Conservation (phyloP, 2,329 filamentous ascomycete genomes). For the Uncinocarpus reesii region DNA sequence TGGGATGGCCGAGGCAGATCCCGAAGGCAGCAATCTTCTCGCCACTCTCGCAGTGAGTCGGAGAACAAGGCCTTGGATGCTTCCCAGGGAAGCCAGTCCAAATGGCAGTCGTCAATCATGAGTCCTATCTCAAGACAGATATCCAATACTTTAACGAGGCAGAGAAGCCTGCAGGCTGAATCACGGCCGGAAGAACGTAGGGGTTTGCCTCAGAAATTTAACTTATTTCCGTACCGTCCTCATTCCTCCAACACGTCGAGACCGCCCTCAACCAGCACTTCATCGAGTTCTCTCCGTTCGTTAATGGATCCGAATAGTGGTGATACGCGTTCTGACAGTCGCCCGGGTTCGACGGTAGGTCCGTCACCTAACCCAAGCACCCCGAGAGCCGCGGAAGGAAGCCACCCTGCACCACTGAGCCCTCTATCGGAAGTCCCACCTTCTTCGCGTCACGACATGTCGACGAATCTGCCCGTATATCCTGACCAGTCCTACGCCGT, state of each 20-base stretch:
- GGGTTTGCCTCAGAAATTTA: constrained; percentile 16
- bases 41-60: constrained; percentile 2
- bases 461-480: constrained; percentile 36
- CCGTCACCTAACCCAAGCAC: constrained; percentile 16
- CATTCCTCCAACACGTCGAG: constrained; percentile 29
- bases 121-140: constrained; percentile 15
- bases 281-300: constrained; percentile 32
- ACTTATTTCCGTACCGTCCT: constrained; percentile 18
- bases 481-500: constrained; percentile 41
- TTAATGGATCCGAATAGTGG: constrained; percentile 13
- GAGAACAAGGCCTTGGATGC: constrained; percentile 1
- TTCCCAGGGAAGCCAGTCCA: neutral
- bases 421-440: constrained; percentile 16
- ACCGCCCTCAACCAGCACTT: constrained; percentile 32
- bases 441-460: constrained; percentile 17
- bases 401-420: constrained; percentile 14
- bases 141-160: constrained; percentile 12
- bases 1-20: constrained; percentile 15
- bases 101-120: constrained; percentile 13
- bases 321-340: neutral
- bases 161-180: constrained; percentile 16
- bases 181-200: constrained; percentile 16
- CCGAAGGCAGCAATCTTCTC: constrained; percentile 9
- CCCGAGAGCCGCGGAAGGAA: constrained; percentile 10
- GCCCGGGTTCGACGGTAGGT: neutral